Percentiles rank a stretch among this genome's conserved stretches.
phyloP scores from a whole-genome alignment of 2,329 filamentous ascomycete species.

The Zarea fungicola region DNA sequence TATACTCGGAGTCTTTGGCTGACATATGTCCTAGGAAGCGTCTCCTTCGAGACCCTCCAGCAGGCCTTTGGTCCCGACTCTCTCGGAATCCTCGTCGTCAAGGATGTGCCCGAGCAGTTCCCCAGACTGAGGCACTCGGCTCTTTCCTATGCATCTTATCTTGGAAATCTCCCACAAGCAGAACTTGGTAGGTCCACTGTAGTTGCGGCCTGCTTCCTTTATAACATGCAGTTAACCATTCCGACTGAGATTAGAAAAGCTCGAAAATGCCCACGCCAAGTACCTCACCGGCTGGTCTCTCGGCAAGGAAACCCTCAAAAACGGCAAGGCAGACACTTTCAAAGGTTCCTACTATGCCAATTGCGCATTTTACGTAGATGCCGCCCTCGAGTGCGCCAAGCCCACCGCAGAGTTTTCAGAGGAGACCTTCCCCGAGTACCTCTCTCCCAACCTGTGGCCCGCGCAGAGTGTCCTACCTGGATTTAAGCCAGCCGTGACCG shows the following conservation, averaged over 20 bases:
- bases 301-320: slow-evolving; percentile 75
- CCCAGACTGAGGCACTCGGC: slow-evolving; percentile 64
- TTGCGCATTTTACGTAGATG: slow-evolving; percentile 70
- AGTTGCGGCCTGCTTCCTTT: slow-evolving; percentile 15
- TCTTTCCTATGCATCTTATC: slow-evolving; percentile 81
- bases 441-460: slow-evolving; percentile 88
- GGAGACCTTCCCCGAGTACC: slow-evolving; percentile 77
- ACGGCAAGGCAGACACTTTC: slow-evolving; percentile 70
- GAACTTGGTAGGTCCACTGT: slow-evolving; percentile 57
- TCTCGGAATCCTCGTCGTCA: slow-evolving; percentile 89
- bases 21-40: slow-evolving; percentile 37
- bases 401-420: slow-evolving; percentile 54
- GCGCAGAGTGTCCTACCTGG: slow-evolving; percentile 61
- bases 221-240: too few relatives aligned
- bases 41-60: slow-evolving; percentile 64
- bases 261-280: slow-evolving; percentile 56
- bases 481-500: slow-evolving; percentile 67
- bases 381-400: slow-evolving; percentile 53
- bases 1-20: not conserved
- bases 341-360: slow-evolving; percentile 85
- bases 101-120: slow-evolving; percentile 72
- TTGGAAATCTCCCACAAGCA: slow-evolving; percentile 69
- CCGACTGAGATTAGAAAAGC: slow-evolving; percentile 48
- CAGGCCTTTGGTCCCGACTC: slow-evolving; percentile 86
- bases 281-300: slow-evolving; percentile 72